Evolutionary conservation across 768 basidiomycete species (phyloP).

Genomic region (Leucosporidium yakuticum): DNA sequence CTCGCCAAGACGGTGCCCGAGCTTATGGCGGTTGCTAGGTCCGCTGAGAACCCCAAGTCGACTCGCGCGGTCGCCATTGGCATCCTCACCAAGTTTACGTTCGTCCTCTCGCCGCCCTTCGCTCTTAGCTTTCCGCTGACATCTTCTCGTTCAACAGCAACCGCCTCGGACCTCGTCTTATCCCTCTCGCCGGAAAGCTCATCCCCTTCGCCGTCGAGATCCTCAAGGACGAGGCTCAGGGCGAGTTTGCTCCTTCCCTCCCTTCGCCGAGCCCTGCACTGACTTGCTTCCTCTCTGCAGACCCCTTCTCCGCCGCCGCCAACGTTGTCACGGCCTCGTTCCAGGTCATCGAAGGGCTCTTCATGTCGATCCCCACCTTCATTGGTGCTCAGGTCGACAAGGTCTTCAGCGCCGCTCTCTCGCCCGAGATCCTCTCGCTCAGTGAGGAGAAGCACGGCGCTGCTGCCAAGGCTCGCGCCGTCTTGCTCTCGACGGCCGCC

Average conservation of each 20-base stretch:
- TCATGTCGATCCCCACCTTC: constrained; percentile 74
- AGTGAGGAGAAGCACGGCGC: constrained; percentile 6
- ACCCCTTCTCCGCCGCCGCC: background rate
- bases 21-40: constrained; percentile 52
- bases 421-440: constrained; percentile 23
- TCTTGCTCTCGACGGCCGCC: constrained; percentile 59
- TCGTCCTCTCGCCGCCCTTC: constrained; percentile 37
- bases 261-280: background rate
- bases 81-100: constrained; percentile 61
- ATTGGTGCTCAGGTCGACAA: constrained; percentile 40
- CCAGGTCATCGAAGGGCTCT: constrained; percentile 59
- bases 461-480: constrained; percentile 44
- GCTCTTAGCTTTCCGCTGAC: background rate
- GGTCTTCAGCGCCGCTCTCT: constrained; percentile 35
- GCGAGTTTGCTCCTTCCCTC: background rate
- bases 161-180: constrained; percentile 77
- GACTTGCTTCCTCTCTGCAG: background rate
- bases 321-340: constrained; percentile 40
- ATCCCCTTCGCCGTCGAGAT: constrained; percentile 48
- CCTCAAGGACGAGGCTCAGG: constrained; percentile 20
- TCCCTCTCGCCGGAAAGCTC: constrained; percentile 73
- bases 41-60: constrained; percentile 34
- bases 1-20: constrained; percentile 59
- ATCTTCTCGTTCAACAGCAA: constrained; percentile 47
- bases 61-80: constrained; percentile 49